Percentiles rank a stretch among this genome's conserved stretches.
Conservation (phyloP, 371 early-diverging fungal genomes). For the Sporodiniella umbellata region DNA sequence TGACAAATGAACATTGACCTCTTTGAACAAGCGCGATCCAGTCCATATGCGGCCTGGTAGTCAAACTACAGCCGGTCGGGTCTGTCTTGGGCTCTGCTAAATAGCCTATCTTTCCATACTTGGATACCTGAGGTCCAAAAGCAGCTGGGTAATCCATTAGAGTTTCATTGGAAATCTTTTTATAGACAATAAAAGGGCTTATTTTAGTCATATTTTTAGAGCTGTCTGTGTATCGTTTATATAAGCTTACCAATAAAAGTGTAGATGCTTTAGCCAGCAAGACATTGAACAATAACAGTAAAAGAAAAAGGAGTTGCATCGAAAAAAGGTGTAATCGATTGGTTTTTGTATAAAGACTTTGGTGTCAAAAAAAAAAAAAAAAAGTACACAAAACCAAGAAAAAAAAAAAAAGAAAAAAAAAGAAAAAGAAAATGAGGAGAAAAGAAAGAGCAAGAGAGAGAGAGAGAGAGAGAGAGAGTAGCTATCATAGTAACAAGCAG, state of each 20-base stretch:
- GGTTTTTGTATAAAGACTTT: too few relatives aligned
- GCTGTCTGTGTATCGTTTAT: neutral
- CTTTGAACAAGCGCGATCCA: conserved; percentile 84
- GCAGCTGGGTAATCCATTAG: conserved; percentile 54
- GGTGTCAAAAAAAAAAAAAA: neutral
- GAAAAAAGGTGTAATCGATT: too few relatives aligned
- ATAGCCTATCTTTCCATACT: conserved; percentile 46
- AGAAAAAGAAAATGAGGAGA: neutral
- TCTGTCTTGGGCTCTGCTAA: conserved; percentile 35
- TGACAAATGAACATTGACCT: conserved; percentile 82
- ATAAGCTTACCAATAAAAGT: conserved; percentile 8
- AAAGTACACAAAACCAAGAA: too few relatives aligned
- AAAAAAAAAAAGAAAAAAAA: neutral
- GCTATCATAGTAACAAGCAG: too few relatives aligned
- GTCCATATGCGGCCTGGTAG: conserved; percentile 31
- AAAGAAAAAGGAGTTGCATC: too few relatives aligned
- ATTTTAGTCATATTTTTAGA: too few relatives aligned
- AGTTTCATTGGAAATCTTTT: conserved; percentile 49
- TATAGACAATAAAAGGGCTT: too few relatives aligned
- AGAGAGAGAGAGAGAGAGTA: too few relatives aligned
- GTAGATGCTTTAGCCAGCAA: conserved; percentile 15
- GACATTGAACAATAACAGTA: neutral
- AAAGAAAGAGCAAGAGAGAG: neutral
- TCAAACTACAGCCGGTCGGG: conserved; percentile 29
- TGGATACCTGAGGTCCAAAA: conserved; percentile 57